These are phyloP conservation scores for Triticum turgidum DNA, from an alignment of 176 grass and related monocot species.

Conservation along the genomic window DNA sequence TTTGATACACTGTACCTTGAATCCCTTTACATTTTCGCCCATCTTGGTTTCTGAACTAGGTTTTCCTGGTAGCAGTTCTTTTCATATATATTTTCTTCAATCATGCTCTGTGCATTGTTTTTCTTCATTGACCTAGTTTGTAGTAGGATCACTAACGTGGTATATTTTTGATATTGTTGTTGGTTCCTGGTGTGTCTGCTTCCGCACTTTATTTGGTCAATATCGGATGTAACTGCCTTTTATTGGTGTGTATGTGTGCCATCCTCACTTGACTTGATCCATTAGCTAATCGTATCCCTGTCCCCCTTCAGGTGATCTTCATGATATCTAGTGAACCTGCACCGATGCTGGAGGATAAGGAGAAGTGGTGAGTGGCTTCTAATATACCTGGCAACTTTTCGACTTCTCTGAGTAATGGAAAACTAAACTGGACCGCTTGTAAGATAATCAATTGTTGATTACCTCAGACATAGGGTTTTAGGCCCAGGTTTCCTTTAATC, in stretches of 20 bases:
- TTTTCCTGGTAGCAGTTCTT: constrained; percentile 18
- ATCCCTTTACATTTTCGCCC: not conserved
- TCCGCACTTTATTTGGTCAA: constrained; percentile 15
- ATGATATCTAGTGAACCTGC: constrained; percentile 99
- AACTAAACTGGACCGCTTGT: not conserved
- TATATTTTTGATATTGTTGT: not conserved
- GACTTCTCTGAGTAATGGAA: not conserved
- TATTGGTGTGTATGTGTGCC: not conserved
- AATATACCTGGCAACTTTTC: constrained; percentile 19
- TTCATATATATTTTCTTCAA: constrained; percentile 9
- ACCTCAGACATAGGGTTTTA: not conserved
- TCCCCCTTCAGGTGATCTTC: constrained; percentile 71
- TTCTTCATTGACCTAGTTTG: not conserved
- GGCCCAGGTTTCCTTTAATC: constrained; percentile 13
- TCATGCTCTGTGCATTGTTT: not conserved
- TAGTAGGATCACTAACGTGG: not conserved
- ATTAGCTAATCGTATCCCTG: constrained; percentile 6
- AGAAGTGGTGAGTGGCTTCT: constrained; percentile 72
- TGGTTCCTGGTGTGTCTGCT: constrained; percentile 5
- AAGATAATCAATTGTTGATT: constrained; percentile 2
- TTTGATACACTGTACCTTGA: constrained; percentile 18
- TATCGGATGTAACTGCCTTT: constrained; percentile 4
- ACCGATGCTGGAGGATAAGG: constrained; percentile 99
- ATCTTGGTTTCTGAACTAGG: not conserved
- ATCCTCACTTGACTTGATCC: constrained; percentile 21